These are phyloP conservation scores for Cutaneotrichosporon sp. DNA, from an alignment of 1,284 basidiomycete species.

Conservation along the genomic window DNA sequence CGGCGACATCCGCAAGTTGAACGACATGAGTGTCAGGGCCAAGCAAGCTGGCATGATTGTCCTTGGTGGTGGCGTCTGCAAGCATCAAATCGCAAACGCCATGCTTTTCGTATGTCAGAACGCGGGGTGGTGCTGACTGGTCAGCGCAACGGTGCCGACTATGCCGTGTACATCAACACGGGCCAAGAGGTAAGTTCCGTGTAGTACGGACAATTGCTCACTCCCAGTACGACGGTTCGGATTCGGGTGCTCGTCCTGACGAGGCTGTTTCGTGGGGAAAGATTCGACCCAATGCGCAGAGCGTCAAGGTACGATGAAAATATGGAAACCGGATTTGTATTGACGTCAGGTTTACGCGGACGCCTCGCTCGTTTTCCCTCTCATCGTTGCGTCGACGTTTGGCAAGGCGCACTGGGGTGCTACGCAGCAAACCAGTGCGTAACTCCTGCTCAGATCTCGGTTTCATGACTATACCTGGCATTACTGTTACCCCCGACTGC, in stretches of 20 bases:
- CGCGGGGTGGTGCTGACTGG: background rate
- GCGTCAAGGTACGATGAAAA: conserved; percentile 67
- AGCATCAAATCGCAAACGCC: conserved; percentile 98
- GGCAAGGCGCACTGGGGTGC: conserved; percentile 55
- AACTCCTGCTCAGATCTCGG: too few relatives aligned
- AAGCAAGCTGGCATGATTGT: conserved; percentile 98
- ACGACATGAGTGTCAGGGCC: conserved; percentile 82
- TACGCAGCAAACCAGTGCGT: background rate
- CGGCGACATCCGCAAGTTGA: conserved; percentile 83
- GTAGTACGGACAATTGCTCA: background rate
- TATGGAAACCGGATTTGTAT: background rate
- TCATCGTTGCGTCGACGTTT: conserved; percentile 82
- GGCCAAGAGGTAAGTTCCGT: conserved; percentile 67
- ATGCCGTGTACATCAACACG: conserved; percentile 96
- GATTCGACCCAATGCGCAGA: conserved; percentile 82
- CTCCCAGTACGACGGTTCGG: conserved; percentile 80
- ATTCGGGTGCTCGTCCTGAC: conserved; percentile 94
- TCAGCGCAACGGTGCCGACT: conserved; percentile 86
- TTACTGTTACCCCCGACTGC: too few relatives aligned
- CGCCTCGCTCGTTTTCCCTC: conserved; percentile 83
- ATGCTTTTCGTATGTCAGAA: conserved; percentile 79
- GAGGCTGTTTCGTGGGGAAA: conserved; percentile 99
- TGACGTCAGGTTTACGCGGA: conserved; percentile 53
- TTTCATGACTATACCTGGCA: too few relatives aligned
- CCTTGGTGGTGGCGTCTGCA: conserved; percentile 96